Percentiles rank a stretch among this genome's conserved stretches.
phyloP scores from a whole-genome alignment of 495 filamentous ascomycete genomes.

The Talaromyces stipitatus region DNA sequence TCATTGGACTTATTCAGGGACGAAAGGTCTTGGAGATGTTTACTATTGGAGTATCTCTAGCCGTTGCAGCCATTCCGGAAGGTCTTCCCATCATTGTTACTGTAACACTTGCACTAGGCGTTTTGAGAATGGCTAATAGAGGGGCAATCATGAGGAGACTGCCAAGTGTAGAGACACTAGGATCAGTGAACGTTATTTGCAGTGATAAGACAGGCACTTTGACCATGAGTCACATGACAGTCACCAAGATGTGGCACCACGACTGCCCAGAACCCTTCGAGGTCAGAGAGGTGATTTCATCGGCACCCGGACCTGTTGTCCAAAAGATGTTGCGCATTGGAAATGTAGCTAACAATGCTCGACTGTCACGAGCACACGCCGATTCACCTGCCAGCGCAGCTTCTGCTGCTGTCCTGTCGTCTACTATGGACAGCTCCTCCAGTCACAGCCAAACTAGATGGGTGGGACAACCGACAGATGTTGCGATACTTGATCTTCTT shows the following conservation, averaged over 20 bases:
- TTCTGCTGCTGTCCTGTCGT: slow-evolving; percentile 68
- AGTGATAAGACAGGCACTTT: slow-evolving; percentile 97
- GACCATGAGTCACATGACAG: slow-evolving; percentile 97
- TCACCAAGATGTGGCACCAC: slow-evolving; percentile 93
- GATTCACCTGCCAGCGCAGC: slow-evolving; percentile 59
- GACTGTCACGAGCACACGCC: slow-evolving; percentile 55
- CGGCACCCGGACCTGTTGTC: slow-evolving; percentile 61
- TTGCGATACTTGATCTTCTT: slow-evolving; percentile 86
- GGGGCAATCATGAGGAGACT: slow-evolving; percentile 92
- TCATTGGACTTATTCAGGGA: slow-evolving; percentile 83
- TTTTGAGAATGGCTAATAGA: slow-evolving; percentile 87
- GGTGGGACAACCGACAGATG: slow-evolving; percentile 95
- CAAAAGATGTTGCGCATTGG: slow-evolving; percentile 77
- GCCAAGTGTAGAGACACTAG: slow-evolving; percentile 95
- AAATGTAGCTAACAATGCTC: slow-evolving; percentile 93
- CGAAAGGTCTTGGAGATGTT: slow-evolving; percentile 91
- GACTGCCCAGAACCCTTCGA: slow-evolving; percentile 63
- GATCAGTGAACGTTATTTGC: slow-evolving; percentile 96
- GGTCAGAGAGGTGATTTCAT: slow-evolving; percentile 59
- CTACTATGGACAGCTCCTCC: slow-evolving; percentile 57
- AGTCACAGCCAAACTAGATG: slow-evolving; percentile 70
- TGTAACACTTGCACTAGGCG: slow-evolving; percentile 88
- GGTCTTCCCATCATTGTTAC: slow-evolving; percentile 97
- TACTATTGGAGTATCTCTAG: slow-evolving; percentile 92
- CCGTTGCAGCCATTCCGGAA: slow-evolving; percentile 95